Evolutionary conservation across 1,284 basidiomycete genomes (phyloP).

Genomic region (Amylostereum areolatum): DNA sequence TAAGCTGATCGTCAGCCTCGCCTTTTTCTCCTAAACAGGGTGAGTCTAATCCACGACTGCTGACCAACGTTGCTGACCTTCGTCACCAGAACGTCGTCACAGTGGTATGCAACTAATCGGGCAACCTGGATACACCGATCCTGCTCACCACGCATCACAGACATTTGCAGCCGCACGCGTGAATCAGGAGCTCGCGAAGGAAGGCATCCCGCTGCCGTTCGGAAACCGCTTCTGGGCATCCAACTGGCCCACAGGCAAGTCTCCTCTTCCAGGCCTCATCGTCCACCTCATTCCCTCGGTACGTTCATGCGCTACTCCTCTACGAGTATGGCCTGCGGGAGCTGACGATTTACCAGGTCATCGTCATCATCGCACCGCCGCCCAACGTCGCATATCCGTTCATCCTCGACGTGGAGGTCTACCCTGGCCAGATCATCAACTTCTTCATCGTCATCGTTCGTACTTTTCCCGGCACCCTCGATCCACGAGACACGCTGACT

Average conservation of each 20-base stretch:
- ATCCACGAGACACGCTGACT: neutral
- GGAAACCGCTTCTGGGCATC: conserved; percentile 52
- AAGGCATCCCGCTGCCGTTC: conserved; percentile 52
- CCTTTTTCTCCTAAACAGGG: too few relatives aligned
- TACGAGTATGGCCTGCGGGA: conserved; percentile 38
- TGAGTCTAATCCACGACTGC: too few relatives aligned
- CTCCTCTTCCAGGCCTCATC: conserved; percentile 51
- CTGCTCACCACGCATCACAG: too few relatives aligned
- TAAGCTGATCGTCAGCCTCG: neutral
- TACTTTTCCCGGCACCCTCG: conserved; percentile 32
- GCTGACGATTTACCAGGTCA: conserved; percentile 34
- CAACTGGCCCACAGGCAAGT: conserved; percentile 51
- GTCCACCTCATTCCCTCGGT: conserved; percentile 34
- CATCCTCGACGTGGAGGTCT: conserved; percentile 55
- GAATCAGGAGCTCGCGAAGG: conserved; percentile 64
- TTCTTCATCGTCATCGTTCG: conserved; percentile 50
- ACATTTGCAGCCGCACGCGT: conserved; percentile 31
- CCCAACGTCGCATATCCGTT: conserved; percentile 66
- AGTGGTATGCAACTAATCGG: too few relatives aligned
- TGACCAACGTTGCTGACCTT: too few relatives aligned
- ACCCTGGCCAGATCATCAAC: conserved; percentile 51
- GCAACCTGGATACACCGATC: too few relatives aligned
- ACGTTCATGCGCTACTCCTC: neutral
- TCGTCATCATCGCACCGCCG: conserved; percentile 44
- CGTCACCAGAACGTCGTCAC: too few relatives aligned